Evolutionary conservation across 1,139 yeast species (phyloP).

Genomic region (Yamadazyma sp.): DNA sequence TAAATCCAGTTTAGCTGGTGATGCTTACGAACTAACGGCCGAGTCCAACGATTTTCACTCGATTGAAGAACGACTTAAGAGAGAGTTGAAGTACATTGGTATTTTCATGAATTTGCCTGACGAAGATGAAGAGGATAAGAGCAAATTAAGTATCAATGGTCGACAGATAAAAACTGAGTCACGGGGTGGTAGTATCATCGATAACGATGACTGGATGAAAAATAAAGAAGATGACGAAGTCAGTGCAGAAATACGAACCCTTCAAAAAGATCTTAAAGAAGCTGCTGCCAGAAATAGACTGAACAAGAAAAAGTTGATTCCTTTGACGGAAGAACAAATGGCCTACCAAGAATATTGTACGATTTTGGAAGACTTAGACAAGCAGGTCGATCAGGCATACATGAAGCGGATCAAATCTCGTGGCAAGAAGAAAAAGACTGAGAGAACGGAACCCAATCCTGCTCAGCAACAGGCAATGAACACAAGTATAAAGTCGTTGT

Average conservation of each 20-base stretch:
- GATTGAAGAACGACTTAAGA: constrained; percentile 80
- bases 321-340: constrained; percentile 82
- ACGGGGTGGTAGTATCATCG: constrained; percentile 40
- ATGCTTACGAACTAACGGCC: constrained; percentile 34
- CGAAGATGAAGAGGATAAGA: constrained; percentile 24
- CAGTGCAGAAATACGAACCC: constrained; percentile 72
- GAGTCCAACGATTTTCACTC: constrained; percentile 64
- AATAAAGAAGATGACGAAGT: constrained; percentile 94
- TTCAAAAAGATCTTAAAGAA: constrained; percentile 68
- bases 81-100: constrained; percentile 89
- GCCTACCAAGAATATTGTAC: constrained; percentile 95
- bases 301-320: constrained; percentile 64
- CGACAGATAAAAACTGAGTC: constrained; percentile 20
- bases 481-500: constrained; percentile 71
- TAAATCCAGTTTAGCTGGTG: constrained; percentile 21
- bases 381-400: constrained; percentile 95
- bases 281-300: constrained; percentile 65
- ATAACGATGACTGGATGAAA: constrained; percentile 72
- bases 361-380: constrained; percentile 88
- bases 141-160: constrained; percentile 22
- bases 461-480: constrained; percentile 59
- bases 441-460: constrained; percentile 33
- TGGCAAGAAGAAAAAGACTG: constrained; percentile 64
- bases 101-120: constrained; percentile 68
- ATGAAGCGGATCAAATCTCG: constrained; percentile 81